These are phyloP conservation scores for Penicillium coprophilum DNA, from an alignment of 495 filamentous ascomycete genomes.

Conservation along the genomic window DNA sequence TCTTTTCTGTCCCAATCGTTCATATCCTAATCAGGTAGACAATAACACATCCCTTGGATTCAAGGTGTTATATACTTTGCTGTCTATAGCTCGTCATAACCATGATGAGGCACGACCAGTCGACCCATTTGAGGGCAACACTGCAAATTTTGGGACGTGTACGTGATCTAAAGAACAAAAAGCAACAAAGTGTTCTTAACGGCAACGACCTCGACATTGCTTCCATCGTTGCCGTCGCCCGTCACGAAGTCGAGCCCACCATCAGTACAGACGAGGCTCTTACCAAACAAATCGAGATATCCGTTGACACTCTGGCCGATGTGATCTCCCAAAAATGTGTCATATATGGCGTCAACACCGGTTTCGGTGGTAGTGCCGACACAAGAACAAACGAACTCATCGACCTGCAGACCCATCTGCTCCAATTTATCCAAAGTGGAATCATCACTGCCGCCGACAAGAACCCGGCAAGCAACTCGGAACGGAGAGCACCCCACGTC, in stretches of 20 bases:
- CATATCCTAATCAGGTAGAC: neutral
- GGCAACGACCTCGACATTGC: slow-evolving; percentile 21
- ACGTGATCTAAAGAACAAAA: slow-evolving; percentile 7
- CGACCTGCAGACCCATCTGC: slow-evolving; percentile 50
- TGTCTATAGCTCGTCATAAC: neutral
- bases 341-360: slow-evolving; percentile 60
- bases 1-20: neutral
- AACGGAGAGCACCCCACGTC: slow-evolving; percentile 23
- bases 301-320: slow-evolving; percentile 15
- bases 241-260: slow-evolving; percentile 12
- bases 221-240: slow-evolving; percentile 19
- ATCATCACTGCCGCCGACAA: slow-evolving; percentile 42
- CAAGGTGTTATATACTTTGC: neutral
- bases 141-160: slow-evolving; percentile 4
- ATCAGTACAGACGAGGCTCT: slow-evolving; percentile 15
- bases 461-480: slow-evolving; percentile 18
- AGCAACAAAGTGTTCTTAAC: slow-evolving; percentile 15
- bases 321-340: slow-evolving; percentile 14
- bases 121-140: slow-evolving; percentile 6
- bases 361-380: slow-evolving; percentile 68
- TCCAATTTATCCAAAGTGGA: slow-evolving; percentile 54
- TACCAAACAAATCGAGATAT: slow-evolving; percentile 12
- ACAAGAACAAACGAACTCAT: slow-evolving; percentile 42
- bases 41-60: neutral
- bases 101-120: neutral